Evolutionary conservation across 73 alveolate species (phyloP), one percentile per base, ranked within the genome.

Genomic region (Blepharisma stoltei): DNA sequence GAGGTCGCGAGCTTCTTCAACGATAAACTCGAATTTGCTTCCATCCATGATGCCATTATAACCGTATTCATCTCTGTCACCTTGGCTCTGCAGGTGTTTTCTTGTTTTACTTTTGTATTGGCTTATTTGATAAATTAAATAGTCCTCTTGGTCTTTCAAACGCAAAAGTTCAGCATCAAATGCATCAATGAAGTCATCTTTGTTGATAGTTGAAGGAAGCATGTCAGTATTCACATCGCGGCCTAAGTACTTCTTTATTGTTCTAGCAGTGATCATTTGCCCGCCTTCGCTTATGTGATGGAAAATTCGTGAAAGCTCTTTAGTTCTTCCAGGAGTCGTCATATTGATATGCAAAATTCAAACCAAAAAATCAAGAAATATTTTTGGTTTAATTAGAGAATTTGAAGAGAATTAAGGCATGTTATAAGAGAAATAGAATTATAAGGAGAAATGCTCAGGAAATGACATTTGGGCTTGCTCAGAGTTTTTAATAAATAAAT

Each of bases 1-100:
- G n/a, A 69, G 60, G 1, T 69, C 65, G 1, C 65, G 20, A 69
- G 79, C 79, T 69, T 69, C 79, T 69, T 44, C 65, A 14, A 69
- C 38, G 14, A 69, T 43, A n/a, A 69, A n/a, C 11, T 43, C 45
- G 11, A 69, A 25, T 44, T 69, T 69, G 60, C 79, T 69, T 1
- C 27, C 65, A 14, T 69, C 45, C 79, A 69, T 69, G 55, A 69
- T 69, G 11, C 45, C 45, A 9, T 69, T 11, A 25, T n/a, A 14
- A 1, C 14, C 14, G 5, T n/a, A 14, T 60, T n/a, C 14, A 20
- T n/a, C 23, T 60, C 23, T 38, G 14, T 60, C 73, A 1, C 23
- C 73, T 8, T 60, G 23, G n/a, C 23, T 60, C 38, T n/a, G 46
- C 23, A 60, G 23, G 23, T 60, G 73, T 47, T 14, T 60, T 14